phyloP scores from a whole-genome alignment of 257 asterid genomes.

The Oldenlandia corymbosa region DNA sequence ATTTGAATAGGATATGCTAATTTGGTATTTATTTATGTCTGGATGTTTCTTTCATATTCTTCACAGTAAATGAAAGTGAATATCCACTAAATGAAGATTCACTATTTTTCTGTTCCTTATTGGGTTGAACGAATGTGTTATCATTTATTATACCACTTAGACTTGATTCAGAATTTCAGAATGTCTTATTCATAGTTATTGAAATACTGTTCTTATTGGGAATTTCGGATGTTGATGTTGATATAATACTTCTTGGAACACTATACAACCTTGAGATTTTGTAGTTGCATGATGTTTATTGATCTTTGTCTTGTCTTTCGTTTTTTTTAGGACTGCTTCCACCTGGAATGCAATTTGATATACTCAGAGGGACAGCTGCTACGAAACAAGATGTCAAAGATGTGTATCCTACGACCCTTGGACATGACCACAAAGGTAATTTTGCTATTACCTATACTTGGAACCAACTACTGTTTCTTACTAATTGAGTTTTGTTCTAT shows the following conservation, averaged over 20 bases:
- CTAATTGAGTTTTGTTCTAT: slow-evolving; percentile 9
- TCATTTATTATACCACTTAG: too few species aligned
- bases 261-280: background rate
- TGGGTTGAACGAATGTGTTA: too few species aligned
- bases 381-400: slow-evolving; percentile 98
- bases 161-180: too few species aligned
- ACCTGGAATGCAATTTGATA: slow-evolving; percentile 96
- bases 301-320: slow-evolving; percentile 15
- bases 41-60: background rate
- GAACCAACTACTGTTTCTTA: slow-evolving; percentile 1
- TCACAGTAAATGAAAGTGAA: too few species aligned
- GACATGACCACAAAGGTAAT: slow-evolving; percentile 79
- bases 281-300: background rate
- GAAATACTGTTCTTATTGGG: background rate
- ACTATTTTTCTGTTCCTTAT: too few species aligned
- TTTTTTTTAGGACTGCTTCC: slow-evolving; percentile 91
- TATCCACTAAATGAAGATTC: too few species aligned
- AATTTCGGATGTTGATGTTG: too few species aligned
- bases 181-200: background rate
- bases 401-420: slow-evolving; percentile 79
- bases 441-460: slow-evolving; percentile 11
- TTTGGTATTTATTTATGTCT: too few species aligned
- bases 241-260: background rate
- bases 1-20: too few species aligned
- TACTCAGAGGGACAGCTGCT: slow-evolving; percentile 95